Percentiles rank a stretch among this genome's conserved stretches.
Conservation (phyloP, 371 early-diverging fungal species). For the Lichtheimia ornata region DNA sequence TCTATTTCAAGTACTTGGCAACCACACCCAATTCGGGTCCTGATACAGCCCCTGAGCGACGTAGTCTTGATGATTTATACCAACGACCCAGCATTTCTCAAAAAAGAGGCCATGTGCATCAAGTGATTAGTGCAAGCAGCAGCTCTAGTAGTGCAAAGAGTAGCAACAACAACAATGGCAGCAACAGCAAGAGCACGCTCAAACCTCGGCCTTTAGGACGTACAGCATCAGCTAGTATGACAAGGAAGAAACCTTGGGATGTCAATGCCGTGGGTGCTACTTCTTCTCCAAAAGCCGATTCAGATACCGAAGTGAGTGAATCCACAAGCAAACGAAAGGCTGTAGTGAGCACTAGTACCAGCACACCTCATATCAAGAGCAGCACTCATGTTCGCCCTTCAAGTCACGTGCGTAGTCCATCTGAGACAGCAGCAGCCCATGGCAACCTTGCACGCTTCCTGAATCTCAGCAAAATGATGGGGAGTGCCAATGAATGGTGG, state of each 20-base stretch:
- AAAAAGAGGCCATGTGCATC: background rate
- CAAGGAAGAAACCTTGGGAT: constrained; percentile 18
- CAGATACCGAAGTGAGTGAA: constrained; percentile 21
- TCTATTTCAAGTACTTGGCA: constrained; percentile 67
- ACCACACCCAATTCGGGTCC: constrained; percentile 40
- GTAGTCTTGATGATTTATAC: constrained; percentile 37
- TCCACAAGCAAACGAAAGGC: background rate
- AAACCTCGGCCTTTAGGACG: constrained; percentile 15
- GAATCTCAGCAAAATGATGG: constrained; percentile 33
- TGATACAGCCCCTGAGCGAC: constrained; percentile 24
- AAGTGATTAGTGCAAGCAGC: constrained; percentile 1
- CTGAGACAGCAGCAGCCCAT: constrained; percentile 1
- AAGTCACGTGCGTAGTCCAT: constrained; percentile 1
- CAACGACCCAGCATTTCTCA: constrained; percentile 3
- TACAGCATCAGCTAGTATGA: constrained; percentile 16
- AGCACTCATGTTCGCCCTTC: background rate
- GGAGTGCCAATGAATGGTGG: constrained; percentile 23
- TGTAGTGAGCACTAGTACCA: background rate
- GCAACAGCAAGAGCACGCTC: background rate
- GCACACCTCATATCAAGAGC: background rate
- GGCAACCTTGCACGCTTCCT: constrained; percentile 19
- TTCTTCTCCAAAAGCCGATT: constrained; percentile 15
- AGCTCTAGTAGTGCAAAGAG: constrained; percentile 4
- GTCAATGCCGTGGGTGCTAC: background rate
- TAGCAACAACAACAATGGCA: background rate